phyloP scores from a whole-genome alignment of 805 yeast genomes.

The Saccharomycopsis sp. region DNA sequence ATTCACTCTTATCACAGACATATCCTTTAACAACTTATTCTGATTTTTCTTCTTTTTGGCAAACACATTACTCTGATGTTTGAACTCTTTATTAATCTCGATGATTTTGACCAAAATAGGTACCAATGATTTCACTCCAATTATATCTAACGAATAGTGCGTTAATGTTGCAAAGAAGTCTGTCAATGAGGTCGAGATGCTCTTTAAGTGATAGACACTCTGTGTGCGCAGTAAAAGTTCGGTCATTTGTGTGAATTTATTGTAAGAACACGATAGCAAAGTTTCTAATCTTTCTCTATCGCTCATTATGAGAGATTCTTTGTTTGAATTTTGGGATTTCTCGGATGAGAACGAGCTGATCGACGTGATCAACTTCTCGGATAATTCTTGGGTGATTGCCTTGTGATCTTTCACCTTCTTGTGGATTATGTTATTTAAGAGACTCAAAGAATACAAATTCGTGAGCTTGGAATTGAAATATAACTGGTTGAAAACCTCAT shows the following conservation, averaged over 20 bases:
- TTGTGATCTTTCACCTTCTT: constrained; percentile 10
- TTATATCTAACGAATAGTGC: constrained; percentile 4
- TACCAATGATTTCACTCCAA: constrained; percentile 8
- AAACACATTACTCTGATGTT: constrained; percentile 1
- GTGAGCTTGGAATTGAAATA: constrained; percentile 13
- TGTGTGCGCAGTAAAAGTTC: not conserved
- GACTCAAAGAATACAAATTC: constrained; percentile 9
- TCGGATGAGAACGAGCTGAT: not conserved
- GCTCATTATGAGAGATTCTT: not conserved
- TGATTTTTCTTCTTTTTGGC: not conserved
- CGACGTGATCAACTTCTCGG: not conserved
- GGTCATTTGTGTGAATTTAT: not conserved
- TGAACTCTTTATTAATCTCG: constrained; percentile 7
- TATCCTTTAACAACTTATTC: not conserved
- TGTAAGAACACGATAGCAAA: not conserved
- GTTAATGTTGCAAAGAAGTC: constrained; percentile 1
- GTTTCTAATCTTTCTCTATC: not conserved
- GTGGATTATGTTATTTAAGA: constrained; percentile 8
- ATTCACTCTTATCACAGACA: not conserved
- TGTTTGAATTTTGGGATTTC: not conserved
- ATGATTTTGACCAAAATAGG: constrained; percentile 5
- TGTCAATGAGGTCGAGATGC: not conserved
- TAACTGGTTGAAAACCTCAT: not conserved
- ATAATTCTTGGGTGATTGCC: not conserved
- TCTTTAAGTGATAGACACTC: not conserved